These are phyloP conservation scores for Lagerstroemia fauriei DNA, from an alignment of 441 rosid genomes.

Conservation along the genomic window DNA sequence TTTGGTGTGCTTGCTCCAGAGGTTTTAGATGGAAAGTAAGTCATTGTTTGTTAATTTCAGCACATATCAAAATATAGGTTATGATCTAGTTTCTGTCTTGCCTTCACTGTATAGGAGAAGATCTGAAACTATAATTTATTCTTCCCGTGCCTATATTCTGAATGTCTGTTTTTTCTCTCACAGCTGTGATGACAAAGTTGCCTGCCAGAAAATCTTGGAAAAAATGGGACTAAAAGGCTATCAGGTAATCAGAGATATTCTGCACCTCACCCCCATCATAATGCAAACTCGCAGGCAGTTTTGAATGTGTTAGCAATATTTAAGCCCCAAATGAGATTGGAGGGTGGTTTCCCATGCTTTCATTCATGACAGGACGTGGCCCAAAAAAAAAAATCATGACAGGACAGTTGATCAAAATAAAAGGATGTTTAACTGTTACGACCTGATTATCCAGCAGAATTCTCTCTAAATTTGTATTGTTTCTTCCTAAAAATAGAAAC, in stretches of 20 bases:
- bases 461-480: background rate
- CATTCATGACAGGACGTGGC: background rate
- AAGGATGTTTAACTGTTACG: background rate
- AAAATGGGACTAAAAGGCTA: conserved; percentile 89
- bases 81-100: background rate
- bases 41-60: conserved; percentile 11
- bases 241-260: conserved; percentile 61
- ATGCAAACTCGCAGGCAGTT: background rate
- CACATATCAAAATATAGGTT: background rate
- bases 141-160: background rate
- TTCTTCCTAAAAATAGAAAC: background rate
- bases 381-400: too few relatives aligned
- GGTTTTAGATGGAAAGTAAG: conserved; percentile 96
- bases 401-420: background rate
- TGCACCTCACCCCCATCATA: background rate
- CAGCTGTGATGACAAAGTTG: conserved; percentile 94
- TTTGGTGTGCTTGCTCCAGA: conserved; percentile 98
- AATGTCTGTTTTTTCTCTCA: conserved; percentile 13
- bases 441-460: background rate
- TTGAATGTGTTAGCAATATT: background rate
- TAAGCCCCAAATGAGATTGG: background rate
- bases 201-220: conserved; percentile 89
- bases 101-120: background rate
- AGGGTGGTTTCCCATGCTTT: background rate
- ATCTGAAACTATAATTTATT: background rate